These are phyloP conservation scores for Sphaerulina populicola DNA, from an alignment of 2,329 filamentous ascomycete species.

Conservation along the genomic window DNA sequence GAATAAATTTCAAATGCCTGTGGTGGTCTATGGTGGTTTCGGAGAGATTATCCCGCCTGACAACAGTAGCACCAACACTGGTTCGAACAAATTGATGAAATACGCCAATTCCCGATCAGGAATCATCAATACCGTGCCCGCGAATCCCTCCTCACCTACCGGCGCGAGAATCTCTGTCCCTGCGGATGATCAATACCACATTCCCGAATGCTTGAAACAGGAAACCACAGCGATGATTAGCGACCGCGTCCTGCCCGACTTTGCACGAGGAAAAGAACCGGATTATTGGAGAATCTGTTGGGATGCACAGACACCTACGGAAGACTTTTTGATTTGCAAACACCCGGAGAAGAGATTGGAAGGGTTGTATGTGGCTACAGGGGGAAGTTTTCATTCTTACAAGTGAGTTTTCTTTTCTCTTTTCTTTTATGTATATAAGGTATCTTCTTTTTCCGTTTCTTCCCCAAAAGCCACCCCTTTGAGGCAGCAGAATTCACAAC, in stretches of 20 bases:
- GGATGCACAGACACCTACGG: slow-evolving; percentile 54
- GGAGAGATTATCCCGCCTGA: slow-evolving; percentile 37
- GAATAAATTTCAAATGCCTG: slow-evolving; percentile 39
- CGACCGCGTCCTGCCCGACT: slow-evolving; percentile 28
- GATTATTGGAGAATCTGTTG: slow-evolving; percentile 45
- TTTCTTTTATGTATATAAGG: too few relatives aligned
- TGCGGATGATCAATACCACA: slow-evolving; percentile 15
- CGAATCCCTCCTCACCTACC: slow-evolving; percentile 33
- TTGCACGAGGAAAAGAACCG: slow-evolving; percentile 30
- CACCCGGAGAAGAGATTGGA: slow-evolving; percentile 43
- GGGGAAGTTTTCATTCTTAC: slow-evolving; percentile 53
- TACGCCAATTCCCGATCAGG: slow-evolving; percentile 52
- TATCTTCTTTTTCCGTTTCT: too few relatives aligned
- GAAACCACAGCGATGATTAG: slow-evolving; percentile 16
- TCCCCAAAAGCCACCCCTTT: too few relatives aligned
- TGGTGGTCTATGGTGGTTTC: slow-evolving; percentile 44
- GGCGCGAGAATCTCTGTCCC: slow-evolving; percentile 49
- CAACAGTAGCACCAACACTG: slow-evolving; percentile 26
- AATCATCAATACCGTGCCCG: slow-evolving; percentile 46
- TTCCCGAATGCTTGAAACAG: slow-evolving; percentile 16
- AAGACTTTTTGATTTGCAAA: slow-evolving; percentile 53
- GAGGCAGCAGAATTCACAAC: too few relatives aligned
- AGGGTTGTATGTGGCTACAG: slow-evolving; percentile 53
- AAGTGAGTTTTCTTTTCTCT: slow-evolving; percentile 11
- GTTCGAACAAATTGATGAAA: slow-evolving; percentile 47